Base-by-base conservation (phyloP, 768 basidiomycete genomes). In the Mycena alexandri region DNA sequence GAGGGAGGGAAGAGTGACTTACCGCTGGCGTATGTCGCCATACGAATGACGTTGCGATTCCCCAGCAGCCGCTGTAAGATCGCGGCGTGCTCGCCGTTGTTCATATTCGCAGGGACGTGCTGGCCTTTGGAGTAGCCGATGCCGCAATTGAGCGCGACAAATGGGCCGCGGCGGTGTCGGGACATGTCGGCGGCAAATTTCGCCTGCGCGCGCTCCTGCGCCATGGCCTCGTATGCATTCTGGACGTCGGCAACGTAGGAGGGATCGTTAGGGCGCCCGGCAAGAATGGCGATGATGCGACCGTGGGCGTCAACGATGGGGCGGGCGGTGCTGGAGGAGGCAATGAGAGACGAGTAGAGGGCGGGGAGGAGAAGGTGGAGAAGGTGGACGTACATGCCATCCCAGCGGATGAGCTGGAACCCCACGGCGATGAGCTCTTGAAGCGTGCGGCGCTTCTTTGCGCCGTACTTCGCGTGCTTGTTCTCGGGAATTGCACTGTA, bases 21-120 rank as follows among this genome's bases (percentile, higher is more conserved):
- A 74, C 73, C 41, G 36, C 52, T 70, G 17, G 57, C 70, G 38
- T 65, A 75, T 0, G 60, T 57, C 0, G 73, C 74, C 14, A 71
- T 17, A 0, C 68, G 57, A 0, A 19, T 33, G 42, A 72, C 43
- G 22, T 51, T n/a, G 0, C 22, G 33, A 36, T 70, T 46, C 12
- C n/a, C 44, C 17, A 67, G 41, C 16, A 68, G 70, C 12, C 24
- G 12, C 16, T 13, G 44, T 6, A 61, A 8, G 8, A 71, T 29
- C 29, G 29, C 29, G 29, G 29, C 6, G 29, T 29, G 29, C 29
- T 29, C 29, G 11, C 12, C n/a, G 22, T 17, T n/a, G 17, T 48
- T 11, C 4, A 71, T 50, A 8, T 12, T 4, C 0, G 36, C 7
- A 3, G 65, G 65, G 14, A 24, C n/a, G 54, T 9, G 24, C 19